These are phyloP conservation scores for Parathielavia appendiculata DNA, from an alignment of 495 filamentous ascomycete species.

Conservation along the genomic window DNA sequence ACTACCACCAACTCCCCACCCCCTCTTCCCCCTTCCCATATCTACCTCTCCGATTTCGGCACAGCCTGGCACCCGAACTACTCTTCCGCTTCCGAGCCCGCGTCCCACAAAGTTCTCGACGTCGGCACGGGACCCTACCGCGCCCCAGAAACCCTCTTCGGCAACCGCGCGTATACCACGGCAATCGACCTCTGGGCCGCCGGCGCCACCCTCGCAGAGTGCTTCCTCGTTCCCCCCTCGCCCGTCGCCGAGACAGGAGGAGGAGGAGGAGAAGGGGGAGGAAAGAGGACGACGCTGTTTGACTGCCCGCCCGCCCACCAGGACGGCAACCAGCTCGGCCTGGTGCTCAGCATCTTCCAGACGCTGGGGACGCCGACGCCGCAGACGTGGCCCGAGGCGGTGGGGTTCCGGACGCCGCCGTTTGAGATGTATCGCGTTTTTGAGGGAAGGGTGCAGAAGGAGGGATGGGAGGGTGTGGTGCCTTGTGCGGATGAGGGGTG, in stretches of 20 bases:
- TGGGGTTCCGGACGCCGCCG: slow-evolving; percentile 43
- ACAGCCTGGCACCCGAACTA: slow-evolving; percentile 69
- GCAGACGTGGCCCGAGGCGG: slow-evolving; percentile 66
- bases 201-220: slow-evolving; percentile 75
- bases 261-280: not conserved
- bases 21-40: slow-evolving; percentile 48
- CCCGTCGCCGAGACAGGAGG: too few species aligned
- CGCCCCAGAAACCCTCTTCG: slow-evolving; percentile 87
- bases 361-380: slow-evolving; percentile 78
- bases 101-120: slow-evolving; percentile 73
- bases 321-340: slow-evolving; percentile 82
- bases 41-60: slow-evolving; percentile 84
- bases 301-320: slow-evolving; percentile 64
- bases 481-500: slow-evolving; percentile 21
- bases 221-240: slow-evolving; percentile 29
- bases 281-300: slow-evolving; percentile 58
- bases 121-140: slow-evolving; percentile 90
- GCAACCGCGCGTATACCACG: slow-evolving; percentile 62
- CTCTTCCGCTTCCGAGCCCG: slow-evolving; percentile 57
- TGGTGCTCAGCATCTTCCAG: slow-evolving; percentile 86
- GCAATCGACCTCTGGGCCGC: slow-evolving; percentile 86
- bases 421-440: slow-evolving; percentile 52
- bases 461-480: slow-evolving; percentile 33
- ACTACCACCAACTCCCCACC: slow-evolving; percentile 22
- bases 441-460: slow-evolving; percentile 35